Conservation (phyloP, 2,329 filamentous ascomycete species). For the Phoma sp. region DNA sequence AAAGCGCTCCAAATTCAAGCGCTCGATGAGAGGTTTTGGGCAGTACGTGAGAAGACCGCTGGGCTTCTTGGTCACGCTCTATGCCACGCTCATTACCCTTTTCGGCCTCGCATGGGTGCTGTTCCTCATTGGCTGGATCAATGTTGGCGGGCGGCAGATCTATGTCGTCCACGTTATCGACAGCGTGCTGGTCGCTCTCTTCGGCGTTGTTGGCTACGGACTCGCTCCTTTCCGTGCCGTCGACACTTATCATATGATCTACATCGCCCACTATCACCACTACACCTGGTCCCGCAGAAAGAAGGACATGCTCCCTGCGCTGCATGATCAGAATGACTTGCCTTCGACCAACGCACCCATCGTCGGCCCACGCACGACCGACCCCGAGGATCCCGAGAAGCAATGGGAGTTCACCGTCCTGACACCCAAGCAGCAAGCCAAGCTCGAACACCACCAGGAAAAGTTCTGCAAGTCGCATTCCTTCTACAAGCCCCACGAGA, state of each 20-base stretch:
- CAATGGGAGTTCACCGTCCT: constrained; percentile 66
- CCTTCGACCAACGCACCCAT: constrained; percentile 57
- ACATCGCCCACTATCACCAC: constrained; percentile 74
- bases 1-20: constrained; percentile 77
- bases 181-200: constrained; percentile 65
- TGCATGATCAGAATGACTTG: constrained; percentile 73
- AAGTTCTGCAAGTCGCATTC: constrained; percentile 84
- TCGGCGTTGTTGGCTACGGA: constrained; percentile 67
- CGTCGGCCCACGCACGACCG: constrained; percentile 46
- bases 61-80: constrained; percentile 82
- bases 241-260: constrained; percentile 88
- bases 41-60: constrained; percentile 79
- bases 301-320: constrained; percentile 65
- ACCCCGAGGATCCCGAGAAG: constrained; percentile 42
- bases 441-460: constrained; percentile 75
- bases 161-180: constrained; percentile 64
- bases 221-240: constrained; percentile 74
- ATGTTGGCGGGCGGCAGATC: constrained; percentile 73
- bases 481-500: constrained; percentile 90
- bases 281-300: constrained; percentile 70
- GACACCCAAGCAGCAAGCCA: constrained; percentile 67
- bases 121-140: constrained; percentile 90
- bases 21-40: constrained; percentile 77
- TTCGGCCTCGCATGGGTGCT: constrained; percentile 89
- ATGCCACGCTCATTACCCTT: constrained; percentile 80